Evolutionary conservation across 805 yeast genomes (phyloP).

Genomic region (Candida patagonica): DNA sequence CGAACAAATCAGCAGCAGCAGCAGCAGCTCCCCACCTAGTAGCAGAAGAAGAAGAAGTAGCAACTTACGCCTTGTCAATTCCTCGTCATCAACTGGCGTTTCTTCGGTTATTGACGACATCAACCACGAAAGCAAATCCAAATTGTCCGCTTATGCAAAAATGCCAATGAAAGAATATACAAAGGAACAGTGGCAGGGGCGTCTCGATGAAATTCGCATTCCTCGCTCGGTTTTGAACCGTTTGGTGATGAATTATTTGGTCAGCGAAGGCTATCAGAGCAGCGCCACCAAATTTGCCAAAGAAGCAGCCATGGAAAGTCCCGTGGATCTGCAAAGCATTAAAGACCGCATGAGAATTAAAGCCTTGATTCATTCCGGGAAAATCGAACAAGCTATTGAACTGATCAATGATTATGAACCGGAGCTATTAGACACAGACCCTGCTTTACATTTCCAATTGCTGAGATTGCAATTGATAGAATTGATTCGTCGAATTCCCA

Average conservation of each 20-base stretch:
- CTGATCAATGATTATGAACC: conserved; percentile 54
- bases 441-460: conserved; percentile 60
- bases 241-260: conserved; percentile 61
- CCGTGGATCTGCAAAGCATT: conserved; percentile 42
- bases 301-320: conserved; percentile 33
- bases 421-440: conserved; percentile 52
- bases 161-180: conserved; percentile 12
- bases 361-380: conserved; percentile 46
- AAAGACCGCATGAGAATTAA: conserved; percentile 46
- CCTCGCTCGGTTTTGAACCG: conserved; percentile 32
- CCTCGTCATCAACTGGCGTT: not conserved
- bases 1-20: too few species aligned
- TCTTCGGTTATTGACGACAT: not conserved
- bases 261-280: conserved; percentile 67
- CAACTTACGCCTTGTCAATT: not conserved
- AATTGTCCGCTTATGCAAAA: too few species aligned
- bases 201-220: conserved; percentile 18
- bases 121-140: too few species aligned
- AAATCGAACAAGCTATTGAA: conserved; percentile 49
- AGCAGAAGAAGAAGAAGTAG: too few species aligned
- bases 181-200: conserved; percentile 23
- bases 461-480: conserved; percentile 69
- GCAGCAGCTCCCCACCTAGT: too few species aligned
- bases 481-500: conserved; percentile 53
- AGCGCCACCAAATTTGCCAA: conserved; percentile 54